Base-by-base conservation (phyloP, 352 stramenopile species). In the Chrysophaeum taylorii region DNA sequence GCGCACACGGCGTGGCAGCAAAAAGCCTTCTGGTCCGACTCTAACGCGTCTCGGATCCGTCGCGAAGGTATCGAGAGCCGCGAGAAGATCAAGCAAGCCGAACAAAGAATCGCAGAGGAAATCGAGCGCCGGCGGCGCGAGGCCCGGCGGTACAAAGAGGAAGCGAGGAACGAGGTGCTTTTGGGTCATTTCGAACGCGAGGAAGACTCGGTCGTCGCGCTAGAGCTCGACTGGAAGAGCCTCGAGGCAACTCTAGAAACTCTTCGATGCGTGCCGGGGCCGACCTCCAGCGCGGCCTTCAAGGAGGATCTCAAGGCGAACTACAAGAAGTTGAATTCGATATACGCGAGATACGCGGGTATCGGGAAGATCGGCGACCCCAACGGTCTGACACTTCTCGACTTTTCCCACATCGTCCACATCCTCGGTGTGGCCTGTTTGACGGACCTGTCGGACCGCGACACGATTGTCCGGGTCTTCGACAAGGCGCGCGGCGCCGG, bases 1-100 rank as follows among this genome's bases (percentile, higher is more conserved):
- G 75, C 89, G 70, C 71, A 90, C 18, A 81, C 71, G 14, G 27
- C 77, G 0, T 93, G 85, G 87, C 69, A 73, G 33, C 27, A 37
- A 39, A 48, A 37, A 21, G 42, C 36, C 0, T 73, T 70, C 35
- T 54, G 2, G 57, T 16, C 33, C n/a, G n/a, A n/a, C 16, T 25
- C 45, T 7, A 18, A 9, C 33, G 52, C n/a, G 9, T 15, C 52
- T 36, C 21, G 7, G 12, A 14, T 4, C 27, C 52, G 33, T 25
- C 52, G 52, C 27, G 27, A 7, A 15, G 52, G 52, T 33, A 63
- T 38, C 9, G 52, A 7, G 9, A 39, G 25, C 9, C 25, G 52
- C 25, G 52, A 42, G 57, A 36, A 9, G 12, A 66, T 66, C 35
- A 14, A 25, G 7, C 27, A 36, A 25, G 5, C 36, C 31, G 57